A percentile compares a stretch with the other conserved stretches of the same genome.
Conservation (phyloP, 2,329 filamentous ascomycete species). For the Penicillium thymicola region DNA sequence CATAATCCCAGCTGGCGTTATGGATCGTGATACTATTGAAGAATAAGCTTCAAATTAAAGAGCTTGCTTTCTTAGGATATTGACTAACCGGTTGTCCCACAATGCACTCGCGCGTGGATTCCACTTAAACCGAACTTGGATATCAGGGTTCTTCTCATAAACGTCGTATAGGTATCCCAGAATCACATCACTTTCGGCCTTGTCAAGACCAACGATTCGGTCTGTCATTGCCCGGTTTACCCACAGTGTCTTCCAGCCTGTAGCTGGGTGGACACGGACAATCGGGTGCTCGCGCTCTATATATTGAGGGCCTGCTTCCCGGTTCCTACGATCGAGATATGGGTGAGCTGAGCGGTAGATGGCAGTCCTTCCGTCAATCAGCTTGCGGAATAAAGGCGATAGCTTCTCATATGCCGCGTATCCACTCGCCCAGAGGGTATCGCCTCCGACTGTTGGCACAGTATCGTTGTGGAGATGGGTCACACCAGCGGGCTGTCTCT, state of each 20-base stretch:
- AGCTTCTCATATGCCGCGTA: constrained; percentile 72
- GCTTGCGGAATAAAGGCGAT: constrained; percentile 64
- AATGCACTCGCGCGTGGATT: constrained; percentile 63
- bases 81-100: constrained; percentile 64
- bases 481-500: constrained; percentile 66
- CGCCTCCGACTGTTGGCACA: constrained; percentile 62
- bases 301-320: constrained; percentile 59
- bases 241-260: constrained; percentile 70
- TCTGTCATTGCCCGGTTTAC: constrained; percentile 69
- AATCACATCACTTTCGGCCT: constrained; percentile 65
- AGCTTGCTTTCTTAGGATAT: neutral
- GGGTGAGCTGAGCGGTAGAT: constrained; percentile 65
- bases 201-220: constrained; percentile 66
- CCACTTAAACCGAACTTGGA: constrained; percentile 70
- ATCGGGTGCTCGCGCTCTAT: constrained; percentile 67
- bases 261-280: constrained; percentile 68
- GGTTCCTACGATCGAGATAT: constrained; percentile 63
- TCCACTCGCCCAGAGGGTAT: constrained; percentile 70
- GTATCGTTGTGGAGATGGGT: constrained; percentile 70
- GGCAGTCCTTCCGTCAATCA: constrained; percentile 65
- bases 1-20: constrained; percentile 72
- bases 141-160: constrained; percentile 67
- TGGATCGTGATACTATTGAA: constrained; percentile 63
- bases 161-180: constrained; percentile 66
- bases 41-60: neutral